phyloP scores from a whole-genome alignment of 441 rosid genomes.

The Manihot esculenta region DNA sequence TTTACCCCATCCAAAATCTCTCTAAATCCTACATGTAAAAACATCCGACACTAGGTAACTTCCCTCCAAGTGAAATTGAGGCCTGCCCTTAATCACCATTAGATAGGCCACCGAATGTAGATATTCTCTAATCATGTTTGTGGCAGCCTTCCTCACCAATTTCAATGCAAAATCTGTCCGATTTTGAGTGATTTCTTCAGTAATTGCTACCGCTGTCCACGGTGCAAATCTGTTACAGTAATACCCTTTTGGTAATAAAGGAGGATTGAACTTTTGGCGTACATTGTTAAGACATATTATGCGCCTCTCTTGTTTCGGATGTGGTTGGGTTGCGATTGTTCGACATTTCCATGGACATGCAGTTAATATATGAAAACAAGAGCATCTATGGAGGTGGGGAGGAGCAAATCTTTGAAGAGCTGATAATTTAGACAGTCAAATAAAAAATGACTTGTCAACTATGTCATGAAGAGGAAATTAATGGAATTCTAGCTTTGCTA shows the following conservation, averaged over 20 bases:
- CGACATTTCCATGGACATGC: slow-evolving; percentile 59
- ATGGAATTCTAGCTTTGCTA: not conserved
- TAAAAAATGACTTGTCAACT: slow-evolving; percentile 40
- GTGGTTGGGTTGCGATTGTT: slow-evolving; percentile 34
- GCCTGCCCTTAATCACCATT: slow-evolving; percentile 34
- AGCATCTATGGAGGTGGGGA: slow-evolving; percentile 14
- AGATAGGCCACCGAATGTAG: slow-evolving; percentile 34
- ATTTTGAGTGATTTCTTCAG: slow-evolving; percentile 12
- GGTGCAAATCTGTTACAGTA: slow-evolving; percentile 37
- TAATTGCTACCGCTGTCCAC: slow-evolving; percentile 20
- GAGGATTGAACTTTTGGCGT: slow-evolving; percentile 37
- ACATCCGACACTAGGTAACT: slow-evolving; percentile 28
- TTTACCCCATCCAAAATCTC: slow-evolving; percentile 53
- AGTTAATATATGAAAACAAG: slow-evolving; percentile 37
- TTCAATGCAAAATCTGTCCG: slow-evolving; percentile 33
- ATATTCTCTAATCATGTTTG: slow-evolving; percentile 24
- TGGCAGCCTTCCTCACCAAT: slow-evolving; percentile 36
- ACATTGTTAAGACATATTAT: slow-evolving; percentile 24
- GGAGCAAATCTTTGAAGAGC: slow-evolving; percentile 30
- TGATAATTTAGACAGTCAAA: slow-evolving; percentile 28
- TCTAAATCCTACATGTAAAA: slow-evolving; percentile 22
- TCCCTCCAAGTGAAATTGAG: slow-evolving; percentile 22
- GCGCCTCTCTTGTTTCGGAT: slow-evolving; percentile 39
- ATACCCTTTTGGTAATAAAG: slow-evolving; percentile 42
- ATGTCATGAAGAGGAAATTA: slow-evolving; percentile 20